Evolutionary conservation across 106 monocot genomes (phyloP).

Genomic region (Dendrobium huoshanense): DNA sequence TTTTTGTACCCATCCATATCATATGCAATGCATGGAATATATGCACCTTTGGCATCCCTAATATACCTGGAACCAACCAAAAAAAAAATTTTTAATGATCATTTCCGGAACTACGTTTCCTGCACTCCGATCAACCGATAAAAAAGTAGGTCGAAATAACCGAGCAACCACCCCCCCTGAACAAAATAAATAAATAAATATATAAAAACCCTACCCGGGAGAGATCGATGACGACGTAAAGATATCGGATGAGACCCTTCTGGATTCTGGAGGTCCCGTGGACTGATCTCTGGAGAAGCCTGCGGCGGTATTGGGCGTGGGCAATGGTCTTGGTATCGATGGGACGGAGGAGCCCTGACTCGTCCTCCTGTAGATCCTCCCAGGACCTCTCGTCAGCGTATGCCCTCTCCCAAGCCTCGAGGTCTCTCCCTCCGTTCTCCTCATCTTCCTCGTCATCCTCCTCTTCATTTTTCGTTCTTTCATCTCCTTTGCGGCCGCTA

Average conservation of each 20-base stretch:
- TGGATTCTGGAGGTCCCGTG: slow-evolving; percentile 55
- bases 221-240: slow-evolving; percentile 80
- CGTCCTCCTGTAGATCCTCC: slow-evolving; percentile 94
- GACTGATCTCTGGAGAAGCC: slow-evolving; percentile 59
- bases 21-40: neutral
- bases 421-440: slow-evolving; percentile 17
- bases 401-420: slow-evolving; percentile 87
- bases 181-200: no score
- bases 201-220: slow-evolving; percentile 44
- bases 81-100: no score
- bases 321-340: slow-evolving; percentile 62
- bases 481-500: neutral
- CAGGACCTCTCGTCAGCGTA: slow-evolving; percentile 98
- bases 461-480: slow-evolving; percentile 22
- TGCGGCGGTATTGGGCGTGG: slow-evolving; percentile 84
- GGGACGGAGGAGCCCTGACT: slow-evolving; percentile 76
- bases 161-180: no score
- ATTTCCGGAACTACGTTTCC: neutral
- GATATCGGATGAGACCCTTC: slow-evolving; percentile 91
- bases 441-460: slow-evolving; percentile 77
- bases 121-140: neutral
- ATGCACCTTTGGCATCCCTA: neutral
- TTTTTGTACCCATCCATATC: no score
- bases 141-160: neutral
- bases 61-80: neutral